Percentiles rank a stretch among this genome's conserved stretches.
phyloP scores from a whole-genome alignment of 148 eudicot species.

The Fallopia convolvulus region DNA sequence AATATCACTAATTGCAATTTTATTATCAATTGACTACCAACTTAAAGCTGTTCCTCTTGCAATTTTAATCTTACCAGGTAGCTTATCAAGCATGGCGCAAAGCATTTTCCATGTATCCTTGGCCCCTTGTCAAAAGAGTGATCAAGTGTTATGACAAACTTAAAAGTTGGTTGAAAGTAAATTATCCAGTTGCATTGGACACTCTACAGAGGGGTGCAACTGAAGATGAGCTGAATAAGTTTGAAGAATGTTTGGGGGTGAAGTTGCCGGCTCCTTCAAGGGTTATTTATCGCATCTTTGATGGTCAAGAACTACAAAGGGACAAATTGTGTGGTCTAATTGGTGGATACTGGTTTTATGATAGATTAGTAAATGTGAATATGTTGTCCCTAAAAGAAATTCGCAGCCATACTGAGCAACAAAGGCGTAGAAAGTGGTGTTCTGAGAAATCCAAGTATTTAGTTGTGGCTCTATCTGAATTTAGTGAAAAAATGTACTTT shows the following conservation, averaged over 20 bases:
- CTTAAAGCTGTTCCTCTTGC: not conserved
- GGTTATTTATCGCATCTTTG: constrained; percentile 68
- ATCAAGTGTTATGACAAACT: constrained; percentile 61
- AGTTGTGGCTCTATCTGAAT: constrained; percentile 46
- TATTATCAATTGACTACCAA: no score
- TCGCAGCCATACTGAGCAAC: constrained; percentile 25
- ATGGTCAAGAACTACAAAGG: constrained; percentile 56
- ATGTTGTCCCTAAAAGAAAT: constrained; percentile 43
- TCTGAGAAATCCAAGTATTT: constrained; percentile 35
- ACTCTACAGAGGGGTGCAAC: constrained; percentile 67
- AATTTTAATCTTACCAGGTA: constrained; percentile 24
- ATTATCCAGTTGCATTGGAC: constrained; percentile 58
- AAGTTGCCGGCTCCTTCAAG: constrained; percentile 76
- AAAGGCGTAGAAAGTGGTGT: constrained; percentile 24
- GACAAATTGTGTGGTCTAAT: constrained; percentile 53
- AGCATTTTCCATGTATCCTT: constrained; percentile 63
- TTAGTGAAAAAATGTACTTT: constrained; percentile 39
- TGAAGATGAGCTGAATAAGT: constrained; percentile 54
- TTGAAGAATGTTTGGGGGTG: constrained; percentile 52
- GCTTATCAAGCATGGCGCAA: constrained; percentile 81
- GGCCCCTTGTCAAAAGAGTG: constrained; percentile 72
- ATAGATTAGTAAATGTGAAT: constrained; percentile 49
- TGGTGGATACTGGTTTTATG: constrained; percentile 74
- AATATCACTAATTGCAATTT: no score
- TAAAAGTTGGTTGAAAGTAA: constrained; percentile 44